Evolutionary conservation across 345 rosid genomes (phyloP).

Genomic region (Dipteronia sinensis): DNA sequence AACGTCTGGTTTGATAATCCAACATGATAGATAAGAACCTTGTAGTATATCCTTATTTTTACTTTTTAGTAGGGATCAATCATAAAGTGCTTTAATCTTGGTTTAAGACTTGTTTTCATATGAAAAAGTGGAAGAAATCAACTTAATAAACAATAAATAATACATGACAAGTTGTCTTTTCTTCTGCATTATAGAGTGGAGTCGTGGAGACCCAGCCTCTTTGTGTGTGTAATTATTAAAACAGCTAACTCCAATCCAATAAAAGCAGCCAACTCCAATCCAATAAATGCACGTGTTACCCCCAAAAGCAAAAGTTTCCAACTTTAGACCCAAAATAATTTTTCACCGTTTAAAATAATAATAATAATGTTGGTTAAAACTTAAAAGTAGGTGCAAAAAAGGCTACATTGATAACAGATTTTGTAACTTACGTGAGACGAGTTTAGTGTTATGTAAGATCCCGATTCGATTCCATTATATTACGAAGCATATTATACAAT

Average conservation of each 20-base stretch:
- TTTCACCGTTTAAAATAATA: background rate
- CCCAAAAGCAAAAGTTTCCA: background rate
- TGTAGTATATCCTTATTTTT: too few relatives aligned
- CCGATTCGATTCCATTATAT: too few relatives aligned
- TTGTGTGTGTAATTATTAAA: background rate
- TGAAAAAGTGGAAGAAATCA: conserved; percentile 11
- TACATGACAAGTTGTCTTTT: background rate
- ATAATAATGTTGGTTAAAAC: background rate
- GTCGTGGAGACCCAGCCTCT: background rate
- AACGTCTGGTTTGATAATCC: too few relatives aligned
- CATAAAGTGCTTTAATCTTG: background rate
- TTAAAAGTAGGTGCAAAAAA: background rate
- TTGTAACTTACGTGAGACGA: background rate
- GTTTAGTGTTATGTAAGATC: background rate
- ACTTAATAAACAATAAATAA: background rate
- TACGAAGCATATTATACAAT: too few relatives aligned
- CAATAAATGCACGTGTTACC: background rate
- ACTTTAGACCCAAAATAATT: background rate
- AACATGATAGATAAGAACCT: too few relatives aligned
- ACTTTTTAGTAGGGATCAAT: too few relatives aligned
- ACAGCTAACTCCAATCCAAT: background rate
- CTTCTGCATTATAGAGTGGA: background rate
- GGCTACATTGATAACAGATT: background rate
- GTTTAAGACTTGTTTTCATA: conserved; percentile 5
- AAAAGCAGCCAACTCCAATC: background rate